phyloP scores from a whole-genome alignment of 2,329 filamentous ascomycete species.

The Sporothrix mexicana region DNA sequence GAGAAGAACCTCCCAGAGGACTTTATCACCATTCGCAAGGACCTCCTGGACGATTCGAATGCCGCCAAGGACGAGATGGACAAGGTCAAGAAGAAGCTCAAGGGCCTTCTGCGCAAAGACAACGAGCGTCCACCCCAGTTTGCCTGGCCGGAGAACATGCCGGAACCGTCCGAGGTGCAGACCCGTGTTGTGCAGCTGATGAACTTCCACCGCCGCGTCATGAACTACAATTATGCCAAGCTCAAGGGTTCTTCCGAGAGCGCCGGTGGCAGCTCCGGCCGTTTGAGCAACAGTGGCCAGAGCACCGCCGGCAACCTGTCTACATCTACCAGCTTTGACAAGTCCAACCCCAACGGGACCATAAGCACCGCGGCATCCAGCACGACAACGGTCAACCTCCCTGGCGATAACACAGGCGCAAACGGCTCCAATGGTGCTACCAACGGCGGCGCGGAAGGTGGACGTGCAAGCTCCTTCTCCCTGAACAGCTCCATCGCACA shows the following conservation, averaged over 20 bases:
- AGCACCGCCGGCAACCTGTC: conserved; percentile 1
- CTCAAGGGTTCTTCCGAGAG: conserved; percentile 62
- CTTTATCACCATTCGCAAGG: conserved; percentile 89
- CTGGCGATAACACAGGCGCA: background rate
- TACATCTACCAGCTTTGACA: conserved; percentile 31
- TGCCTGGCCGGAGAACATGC: conserved; percentile 95
- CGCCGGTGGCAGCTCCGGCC: conserved; percentile 16
- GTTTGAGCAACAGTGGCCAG: conserved; percentile 17
- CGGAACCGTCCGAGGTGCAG: conserved; percentile 92
- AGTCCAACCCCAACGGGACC: background rate
- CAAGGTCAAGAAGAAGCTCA: conserved; percentile 99
- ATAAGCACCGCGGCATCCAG: conserved; percentile 26
- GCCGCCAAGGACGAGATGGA: conserved; percentile 99
- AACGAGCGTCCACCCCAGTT: conserved; percentile 93
- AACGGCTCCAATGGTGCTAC: conserved; percentile 9
- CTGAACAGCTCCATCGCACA: conserved; percentile 54
- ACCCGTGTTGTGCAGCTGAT: conserved; percentile 91
- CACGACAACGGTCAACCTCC: background rate
- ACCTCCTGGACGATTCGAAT: conserved; percentile 95
- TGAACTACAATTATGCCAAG: conserved; percentile 91
- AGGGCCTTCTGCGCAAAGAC: conserved; percentile 88
- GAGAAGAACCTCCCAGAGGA: conserved; percentile 84
- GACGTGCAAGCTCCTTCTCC: conserved; percentile 49
- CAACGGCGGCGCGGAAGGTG: background rate
- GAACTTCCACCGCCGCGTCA: conserved; percentile 94